phyloP scores from a whole-genome alignment of 2,329 filamentous ascomycete genomes.

The Pseudogymnoascus destructans region DNA sequence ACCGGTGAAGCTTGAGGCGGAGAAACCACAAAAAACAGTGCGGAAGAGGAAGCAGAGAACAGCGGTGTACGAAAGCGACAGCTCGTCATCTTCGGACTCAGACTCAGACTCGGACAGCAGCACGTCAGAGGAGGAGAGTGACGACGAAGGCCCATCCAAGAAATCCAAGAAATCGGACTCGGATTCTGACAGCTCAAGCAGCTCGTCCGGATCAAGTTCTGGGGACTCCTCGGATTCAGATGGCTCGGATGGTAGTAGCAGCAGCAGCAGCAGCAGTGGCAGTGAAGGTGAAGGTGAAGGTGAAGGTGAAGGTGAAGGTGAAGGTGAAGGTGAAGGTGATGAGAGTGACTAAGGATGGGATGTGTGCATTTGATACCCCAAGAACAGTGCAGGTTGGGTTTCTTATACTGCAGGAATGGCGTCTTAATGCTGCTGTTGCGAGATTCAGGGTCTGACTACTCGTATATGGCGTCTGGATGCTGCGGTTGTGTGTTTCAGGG shows the following conservation, averaged over 20 bases:
- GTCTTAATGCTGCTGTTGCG: not conserved
- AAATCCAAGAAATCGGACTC: conserved; percentile 2
- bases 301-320: no score
- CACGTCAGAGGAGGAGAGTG: conserved; percentile 9
- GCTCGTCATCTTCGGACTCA: conserved; percentile 17
- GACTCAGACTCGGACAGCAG: conserved; percentile 4
- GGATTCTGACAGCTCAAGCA: conserved; percentile 19
- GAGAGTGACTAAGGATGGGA: conserved; percentile 8
- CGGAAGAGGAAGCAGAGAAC: conserved; percentile 34
- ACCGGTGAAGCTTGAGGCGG: conserved; percentile 34
- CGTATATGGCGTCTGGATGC: not conserved
- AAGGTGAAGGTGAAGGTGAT: conserved; percentile 3
- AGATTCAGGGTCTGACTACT: not conserved
- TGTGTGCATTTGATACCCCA: conserved; percentile 1
- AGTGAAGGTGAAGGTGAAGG: conserved; percentile 9
- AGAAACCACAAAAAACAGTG: conserved; percentile 33
- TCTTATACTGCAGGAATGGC: not conserved
- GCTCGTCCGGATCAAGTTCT: conserved; percentile 17
- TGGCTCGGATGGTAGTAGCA: conserved; percentile 13
- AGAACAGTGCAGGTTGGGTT: not conserved
- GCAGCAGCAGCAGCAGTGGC: conserved; percentile 11
- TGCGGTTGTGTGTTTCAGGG: not conserved
- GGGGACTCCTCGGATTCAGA: conserved; percentile 17
- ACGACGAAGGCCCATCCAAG: not conserved
- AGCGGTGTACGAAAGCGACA: conserved; percentile 17